Conservation (phyloP, 352 stramenopile genomes). For the Pythium vanterpoolii region DNA sequence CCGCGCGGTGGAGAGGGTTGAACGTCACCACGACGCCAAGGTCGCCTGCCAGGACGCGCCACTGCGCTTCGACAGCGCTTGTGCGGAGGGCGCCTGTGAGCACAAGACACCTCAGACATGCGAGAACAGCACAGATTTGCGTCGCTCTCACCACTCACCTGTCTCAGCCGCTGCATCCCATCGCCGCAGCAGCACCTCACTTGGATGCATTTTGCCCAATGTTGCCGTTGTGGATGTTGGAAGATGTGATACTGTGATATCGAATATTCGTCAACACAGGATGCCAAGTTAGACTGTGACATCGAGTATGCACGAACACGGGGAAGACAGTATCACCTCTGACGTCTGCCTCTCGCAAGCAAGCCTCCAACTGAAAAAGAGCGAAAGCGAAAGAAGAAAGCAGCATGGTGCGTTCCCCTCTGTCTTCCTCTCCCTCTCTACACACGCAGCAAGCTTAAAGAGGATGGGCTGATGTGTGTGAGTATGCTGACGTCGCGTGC, state of each 20-base stretch:
- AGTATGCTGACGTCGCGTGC: neutral
- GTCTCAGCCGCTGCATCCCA: conserved; percentile 15
- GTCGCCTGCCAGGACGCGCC: conserved; percentile 7
- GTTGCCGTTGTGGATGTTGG: neutral
- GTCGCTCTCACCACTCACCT: neutral
- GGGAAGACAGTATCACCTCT: too few species aligned
- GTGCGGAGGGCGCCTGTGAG: conserved; percentile 18
- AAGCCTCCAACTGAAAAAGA: conserved; percentile 11
- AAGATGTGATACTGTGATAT: conserved; percentile 4
- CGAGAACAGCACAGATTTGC: neutral
- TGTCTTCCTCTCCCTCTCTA: neutral
- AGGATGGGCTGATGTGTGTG: neutral
- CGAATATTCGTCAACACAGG: conserved; percentile 10
- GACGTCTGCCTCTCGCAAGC: conserved; percentile 2
- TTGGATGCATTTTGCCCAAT: neutral
- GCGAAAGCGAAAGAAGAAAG: conserved; percentile 5
- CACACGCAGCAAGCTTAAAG: neutral
- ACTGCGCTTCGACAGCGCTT: neutral
- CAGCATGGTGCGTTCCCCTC: conserved; percentile 17
- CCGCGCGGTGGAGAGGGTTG: conserved; percentile 19
- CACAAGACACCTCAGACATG: neutral
- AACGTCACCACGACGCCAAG: conserved; percentile 17
- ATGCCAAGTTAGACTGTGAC: neutral
- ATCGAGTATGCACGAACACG: too few species aligned
- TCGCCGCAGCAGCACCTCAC: conserved; percentile 1